Evolutionary conservation across 208 protist species (phyloP), one percentile per base, ranked within the genome.

Genomic region (Trypanosoma theileri): DNA sequence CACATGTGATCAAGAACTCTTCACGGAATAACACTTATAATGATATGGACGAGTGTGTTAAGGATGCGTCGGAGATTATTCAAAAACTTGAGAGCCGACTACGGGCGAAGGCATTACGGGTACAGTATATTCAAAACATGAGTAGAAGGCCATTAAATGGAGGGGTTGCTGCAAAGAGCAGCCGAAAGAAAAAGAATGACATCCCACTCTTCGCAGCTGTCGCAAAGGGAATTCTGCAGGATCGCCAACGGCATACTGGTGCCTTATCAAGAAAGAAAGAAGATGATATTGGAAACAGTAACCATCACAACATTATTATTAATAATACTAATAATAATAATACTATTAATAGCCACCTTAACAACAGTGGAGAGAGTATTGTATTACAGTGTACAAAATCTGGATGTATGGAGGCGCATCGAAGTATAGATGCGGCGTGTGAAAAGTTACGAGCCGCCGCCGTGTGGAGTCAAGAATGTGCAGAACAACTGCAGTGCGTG

Each of bases 21-120:
- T 1, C 28, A 35, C 28, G 1, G 6, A 19, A 4, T 24, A 59
- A 11, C 44, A 41, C 19, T 4, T 61, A 69, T 41, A 40, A 40
- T 42, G 40, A 19, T 1, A 44, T 66, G 50, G 59, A 72, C n/a
- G 52, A 66, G n/a, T 59, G 45, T 35, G 51, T 42, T 24, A 72
- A 48, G 41, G 59, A 58, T 26, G 59, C 40, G 7, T n/a, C 31
- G 10, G 51, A 48, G n/a, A 44, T 21, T 10, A 55, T 65, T 19
- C 67, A 66, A 40, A n/a, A 1, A 48, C 67, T 72, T 22, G 59
- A 66, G 21, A 14, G 14, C 4, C 48, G 22, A 12, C 48, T 72
- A 26, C 67, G 67, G 50, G 67, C 67, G 0, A 21, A 9, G 10
- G 44, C 48, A 28, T 1, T 54, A 19, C 35, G 46, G 40, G 46